Evolutionary conservation across 2,329 filamentous ascomycete species (phyloP).

Genomic region (Ascochyta viciae-villosae): DNA sequence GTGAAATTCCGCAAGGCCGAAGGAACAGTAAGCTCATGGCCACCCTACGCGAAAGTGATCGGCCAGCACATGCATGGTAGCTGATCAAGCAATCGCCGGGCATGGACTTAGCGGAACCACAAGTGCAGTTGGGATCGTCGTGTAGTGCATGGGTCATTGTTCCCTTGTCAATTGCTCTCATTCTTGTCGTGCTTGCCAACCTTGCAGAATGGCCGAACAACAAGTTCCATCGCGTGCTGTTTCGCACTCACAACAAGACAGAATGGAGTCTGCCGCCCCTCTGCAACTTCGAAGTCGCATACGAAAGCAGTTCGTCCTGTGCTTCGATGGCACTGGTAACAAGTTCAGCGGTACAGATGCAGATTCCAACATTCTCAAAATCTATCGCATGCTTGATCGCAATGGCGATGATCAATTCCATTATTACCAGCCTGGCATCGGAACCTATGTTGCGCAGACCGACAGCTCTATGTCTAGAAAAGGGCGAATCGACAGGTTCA

Average conservation of each 20-base stretch:
- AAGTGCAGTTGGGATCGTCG: neutral
- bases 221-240: neutral
- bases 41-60: neutral
- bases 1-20: neutral
- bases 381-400: constrained; percentile 73
- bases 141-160: neutral
- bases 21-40: constrained; percentile 2
- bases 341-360: constrained; percentile 51
- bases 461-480: constrained; percentile 63
- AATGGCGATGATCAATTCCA: constrained; percentile 64
- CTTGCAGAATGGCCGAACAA: constrained; percentile 8
- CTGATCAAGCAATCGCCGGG: constrained; percentile 1
- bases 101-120: neutral
- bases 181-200: constrained; percentile 2
- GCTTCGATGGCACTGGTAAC: constrained; percentile 54
- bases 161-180: neutral
- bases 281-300: constrained; percentile 21
- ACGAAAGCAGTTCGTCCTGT: constrained; percentile 67
- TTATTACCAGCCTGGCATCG: constrained; percentile 64
- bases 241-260: constrained; percentile 4
- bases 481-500: constrained; percentile 62
- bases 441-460: constrained; percentile 69
- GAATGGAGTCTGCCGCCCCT: constrained; percentile 8
- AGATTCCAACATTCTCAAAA: constrained; percentile 65
- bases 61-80: constrained; percentile 14